These are phyloP conservation scores for Saraca asoca DNA, from an alignment of 331 rosid species.

Conservation along the genomic window DNA sequence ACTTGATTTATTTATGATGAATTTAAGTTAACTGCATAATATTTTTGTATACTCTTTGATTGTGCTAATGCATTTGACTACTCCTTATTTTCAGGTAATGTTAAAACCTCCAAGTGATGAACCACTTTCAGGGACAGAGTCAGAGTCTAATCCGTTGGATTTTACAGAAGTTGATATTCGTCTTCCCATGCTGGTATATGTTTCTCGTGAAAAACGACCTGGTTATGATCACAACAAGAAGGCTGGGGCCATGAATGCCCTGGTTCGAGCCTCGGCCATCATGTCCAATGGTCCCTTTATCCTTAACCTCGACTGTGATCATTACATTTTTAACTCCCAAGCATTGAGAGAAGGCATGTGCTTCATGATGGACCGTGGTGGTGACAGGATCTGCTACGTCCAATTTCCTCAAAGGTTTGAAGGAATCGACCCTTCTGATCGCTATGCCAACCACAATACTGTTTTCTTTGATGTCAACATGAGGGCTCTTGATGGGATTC, in stretches of 20 bases:
- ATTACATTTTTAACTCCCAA: slow-evolving; percentile 64
- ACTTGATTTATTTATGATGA: neutral
- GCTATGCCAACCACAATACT: slow-evolving; percentile 81
- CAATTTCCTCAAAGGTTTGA: slow-evolving; percentile 88
- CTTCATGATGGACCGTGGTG: slow-evolving; percentile 87
- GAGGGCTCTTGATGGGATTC: slow-evolving; percentile 83
- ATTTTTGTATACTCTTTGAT: slow-evolving; percentile 15
- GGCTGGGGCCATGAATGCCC: slow-evolving; percentile 87
- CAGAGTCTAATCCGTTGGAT: slow-evolving; percentile 53
- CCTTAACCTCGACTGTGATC: slow-evolving; percentile 81
- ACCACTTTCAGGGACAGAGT: slow-evolving; percentile 47
- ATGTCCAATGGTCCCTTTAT: slow-evolving; percentile 85
- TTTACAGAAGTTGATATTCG: slow-evolving; percentile 72
- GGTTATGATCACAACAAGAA: slow-evolving; percentile 91
- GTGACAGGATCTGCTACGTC: slow-evolving; percentile 61
- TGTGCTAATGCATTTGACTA: slow-evolving; percentile 8
- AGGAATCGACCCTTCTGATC: slow-evolving; percentile 83
- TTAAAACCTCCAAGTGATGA: slow-evolving; percentile 71
- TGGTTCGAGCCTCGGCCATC: slow-evolving; percentile 77
- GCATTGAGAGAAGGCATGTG: slow-evolving; percentile 86
- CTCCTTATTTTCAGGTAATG: slow-evolving; percentile 58
- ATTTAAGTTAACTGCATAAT: neutral
- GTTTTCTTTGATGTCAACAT: slow-evolving; percentile 84
- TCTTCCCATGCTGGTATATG: slow-evolving; percentile 77
- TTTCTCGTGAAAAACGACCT: slow-evolving; percentile 79